Evolutionary conservation across 2,329 filamentous ascomycete species (phyloP), one percentile per base, ranked within the genome.

Genomic region (Dothidotthia symphoricarpi): DNA sequence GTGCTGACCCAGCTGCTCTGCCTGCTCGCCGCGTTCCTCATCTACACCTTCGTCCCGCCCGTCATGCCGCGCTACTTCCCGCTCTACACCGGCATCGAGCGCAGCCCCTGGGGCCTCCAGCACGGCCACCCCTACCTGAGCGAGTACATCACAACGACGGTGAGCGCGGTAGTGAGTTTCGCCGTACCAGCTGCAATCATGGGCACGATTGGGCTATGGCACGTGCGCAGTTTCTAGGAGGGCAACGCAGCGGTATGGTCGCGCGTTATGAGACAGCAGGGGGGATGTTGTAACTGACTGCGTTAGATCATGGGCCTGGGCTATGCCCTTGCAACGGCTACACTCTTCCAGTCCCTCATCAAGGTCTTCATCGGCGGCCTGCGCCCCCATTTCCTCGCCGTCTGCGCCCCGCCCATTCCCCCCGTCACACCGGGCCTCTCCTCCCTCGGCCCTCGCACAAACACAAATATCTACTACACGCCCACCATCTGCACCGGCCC

Each of bases 121-220:
- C 81, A 85, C 48, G 80, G 80, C 24, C 84, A 84, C 53, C 82
- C 83, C 0, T 64, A 82, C n/a, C 75, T 81, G 41, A 74, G 77
- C n/a, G 82, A 86, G 50, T 83, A 86, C 53, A 66, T 88, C 10
- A 80, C 80, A 11, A 85, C 84, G 49, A 80, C 77, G 73, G 68
- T 76, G 2, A 82, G 82, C 5, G 83, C 82, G 1, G 60, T 86
- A 11, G 69, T 87, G 2, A 80, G 76, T 6, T 70, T 76, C n/a
- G 53, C 83, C 0, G 66, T 85, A 9, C 83, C 85, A 3, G 80
- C 85, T 46, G 57, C 72, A 36, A 59, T 83, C 53, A 77, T 88
- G 53, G 66, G 82, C 1, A 40, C 77, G n/a, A 75, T 82, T 65
- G 81, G 85, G 55, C 71, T 54, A 7, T 55, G 85, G 50, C 75